Percentiles rank a stretch among this genome's conserved stretches.
Conservation (phyloP, 306 rosid species). For the Astragalus glycyphyllos region DNA sequence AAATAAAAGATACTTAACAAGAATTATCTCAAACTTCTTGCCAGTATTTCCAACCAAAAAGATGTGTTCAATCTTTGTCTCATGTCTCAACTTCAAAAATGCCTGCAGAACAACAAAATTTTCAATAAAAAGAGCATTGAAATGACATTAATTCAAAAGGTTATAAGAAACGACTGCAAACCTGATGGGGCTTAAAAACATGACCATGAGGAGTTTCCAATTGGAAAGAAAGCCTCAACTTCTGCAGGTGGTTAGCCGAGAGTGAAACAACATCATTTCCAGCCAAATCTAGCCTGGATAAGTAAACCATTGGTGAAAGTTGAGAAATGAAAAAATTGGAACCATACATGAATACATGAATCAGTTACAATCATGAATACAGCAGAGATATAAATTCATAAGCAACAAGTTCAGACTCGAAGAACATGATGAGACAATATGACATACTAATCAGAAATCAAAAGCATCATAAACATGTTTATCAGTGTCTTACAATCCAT, state of each 20-base stretch:
- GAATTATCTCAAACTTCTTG: conserved; percentile 78
- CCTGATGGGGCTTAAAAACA: conserved; percentile 94
- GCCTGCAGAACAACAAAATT: conserved; percentile 67
- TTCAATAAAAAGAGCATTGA: conserved; percentile 47
- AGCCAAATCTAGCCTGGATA: conserved; percentile 79
- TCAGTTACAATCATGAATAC: conserved; percentile 14
- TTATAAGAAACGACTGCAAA: conserved; percentile 47
- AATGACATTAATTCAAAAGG: conserved; percentile 38
- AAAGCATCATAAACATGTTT: not conserved
- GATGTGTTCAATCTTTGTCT: conserved; percentile 80
- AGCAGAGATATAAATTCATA: conserved; percentile 17
- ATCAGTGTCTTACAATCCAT: too few relatives aligned
- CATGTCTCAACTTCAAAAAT: conserved; percentile 85
- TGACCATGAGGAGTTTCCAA: conserved; percentile 75
- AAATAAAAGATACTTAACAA: conserved; percentile 69
- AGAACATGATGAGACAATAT: conserved; percentile 5
- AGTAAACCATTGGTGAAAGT: not conserved
- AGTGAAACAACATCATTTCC: conserved; percentile 65
- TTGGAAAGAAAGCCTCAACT: conserved; percentile 79
- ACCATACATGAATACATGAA: conserved; percentile 17
- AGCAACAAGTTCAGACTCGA: conserved; percentile 27
- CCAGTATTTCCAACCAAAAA: conserved; percentile 81
- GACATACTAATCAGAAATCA: conserved; percentile 26
- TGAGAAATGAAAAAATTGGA: conserved; percentile 41
- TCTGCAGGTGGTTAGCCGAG: conserved; percentile 96